A percentile compares a stretch with the other conserved stretches of the same genome.
These are phyloP conservation scores for Lepraria neglecta DNA, from an alignment of 495 filamentous ascomycete genomes.

Conservation along the genomic window DNA sequence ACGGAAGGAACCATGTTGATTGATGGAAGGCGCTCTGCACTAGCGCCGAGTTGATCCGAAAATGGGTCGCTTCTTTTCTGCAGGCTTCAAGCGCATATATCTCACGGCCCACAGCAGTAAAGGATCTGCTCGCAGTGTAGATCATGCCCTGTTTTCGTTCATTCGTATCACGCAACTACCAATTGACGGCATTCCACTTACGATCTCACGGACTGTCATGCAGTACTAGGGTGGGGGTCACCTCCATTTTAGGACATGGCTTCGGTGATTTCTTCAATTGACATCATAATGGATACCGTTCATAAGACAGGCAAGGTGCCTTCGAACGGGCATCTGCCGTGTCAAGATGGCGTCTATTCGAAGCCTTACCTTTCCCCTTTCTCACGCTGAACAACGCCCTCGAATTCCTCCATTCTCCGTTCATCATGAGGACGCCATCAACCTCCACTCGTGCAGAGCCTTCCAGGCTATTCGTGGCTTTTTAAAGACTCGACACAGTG, in stretches of 20 bases:
- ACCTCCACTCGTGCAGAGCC: slow-evolving; percentile 40
- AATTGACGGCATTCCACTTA: not conserved
- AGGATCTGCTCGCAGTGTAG: not conserved
- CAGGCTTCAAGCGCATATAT: not conserved
- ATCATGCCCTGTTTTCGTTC: not conserved
- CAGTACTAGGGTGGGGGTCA: not conserved
- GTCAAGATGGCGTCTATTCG: slow-evolving; percentile 14
- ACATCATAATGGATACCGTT: not conserved
- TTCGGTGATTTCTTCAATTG: slow-evolving; percentile 2
- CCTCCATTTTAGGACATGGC: not conserved
- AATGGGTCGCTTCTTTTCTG: not conserved
- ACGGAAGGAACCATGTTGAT: not conserved
- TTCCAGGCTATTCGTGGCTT: slow-evolving; percentile 42
- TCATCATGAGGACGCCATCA: slow-evolving; percentile 35
- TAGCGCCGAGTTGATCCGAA: slow-evolving; percentile 3
- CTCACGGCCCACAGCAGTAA: not conserved
- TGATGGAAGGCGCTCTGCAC: not conserved
- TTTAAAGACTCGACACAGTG: slow-evolving; percentile 23
- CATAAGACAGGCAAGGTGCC: slow-evolving; percentile 11
- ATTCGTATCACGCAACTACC: not conserved
- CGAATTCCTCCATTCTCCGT: slow-evolving; percentile 44
- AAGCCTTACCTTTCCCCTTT: slow-evolving; percentile 11
- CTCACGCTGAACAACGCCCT: slow-evolving; percentile 7
- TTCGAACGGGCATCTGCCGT: not conserved
- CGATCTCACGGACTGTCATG: not conserved